Conservation (phyloP, 2,329 filamentous ascomycete species). For the Colletotrichum navitas region DNA sequence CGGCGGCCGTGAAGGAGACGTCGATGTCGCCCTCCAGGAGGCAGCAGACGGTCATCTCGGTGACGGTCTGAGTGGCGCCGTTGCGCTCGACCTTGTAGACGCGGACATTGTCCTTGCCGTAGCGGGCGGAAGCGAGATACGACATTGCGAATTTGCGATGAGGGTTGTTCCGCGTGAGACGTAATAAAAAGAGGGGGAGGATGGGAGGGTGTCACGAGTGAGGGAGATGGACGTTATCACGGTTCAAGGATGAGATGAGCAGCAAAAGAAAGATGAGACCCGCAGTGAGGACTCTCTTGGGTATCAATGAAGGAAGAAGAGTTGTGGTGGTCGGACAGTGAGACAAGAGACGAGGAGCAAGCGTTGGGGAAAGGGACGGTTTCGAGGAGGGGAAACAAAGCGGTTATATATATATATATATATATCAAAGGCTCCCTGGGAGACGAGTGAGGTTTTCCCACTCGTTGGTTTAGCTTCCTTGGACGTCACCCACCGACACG, state of each 20-base stretch:
- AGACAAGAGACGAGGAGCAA: slow-evolving; percentile 24
- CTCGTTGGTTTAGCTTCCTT: slow-evolving; percentile 20
- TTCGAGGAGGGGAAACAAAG: slow-evolving; percentile 19
- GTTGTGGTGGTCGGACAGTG: slow-evolving; percentile 8
- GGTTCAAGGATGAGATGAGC: slow-evolving; percentile 3
- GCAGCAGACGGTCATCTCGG: slow-evolving; percentile 95
- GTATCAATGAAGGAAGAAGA: background rate
- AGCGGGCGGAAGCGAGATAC: slow-evolving; percentile 74
- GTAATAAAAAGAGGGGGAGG: background rate
- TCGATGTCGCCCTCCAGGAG: slow-evolving; percentile 95
- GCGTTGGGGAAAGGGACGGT: background rate
- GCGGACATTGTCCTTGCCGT: slow-evolving; percentile 98
- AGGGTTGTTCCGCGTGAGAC: background rate
- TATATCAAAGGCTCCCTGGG: slow-evolving; percentile 18
- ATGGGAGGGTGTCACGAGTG: slow-evolving; percentile 2
- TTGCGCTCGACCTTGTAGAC: slow-evolving; percentile 94
- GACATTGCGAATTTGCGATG: slow-evolving; percentile 55
- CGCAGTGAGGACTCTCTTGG: background rate
- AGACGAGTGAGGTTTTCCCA: slow-evolving; percentile 26
- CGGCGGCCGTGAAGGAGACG: slow-evolving; percentile 87
- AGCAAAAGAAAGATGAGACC: slow-evolving; percentile 1
- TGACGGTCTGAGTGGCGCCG: slow-evolving; percentile 83
- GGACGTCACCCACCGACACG: slow-evolving; percentile 30
- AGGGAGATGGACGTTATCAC: slow-evolving; percentile 16
- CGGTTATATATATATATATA: slow-evolving; percentile 36